Conservation (phyloP, 352 stramenopile genomes). For the Hyaloperonospora arabidopsidis region DNA sequence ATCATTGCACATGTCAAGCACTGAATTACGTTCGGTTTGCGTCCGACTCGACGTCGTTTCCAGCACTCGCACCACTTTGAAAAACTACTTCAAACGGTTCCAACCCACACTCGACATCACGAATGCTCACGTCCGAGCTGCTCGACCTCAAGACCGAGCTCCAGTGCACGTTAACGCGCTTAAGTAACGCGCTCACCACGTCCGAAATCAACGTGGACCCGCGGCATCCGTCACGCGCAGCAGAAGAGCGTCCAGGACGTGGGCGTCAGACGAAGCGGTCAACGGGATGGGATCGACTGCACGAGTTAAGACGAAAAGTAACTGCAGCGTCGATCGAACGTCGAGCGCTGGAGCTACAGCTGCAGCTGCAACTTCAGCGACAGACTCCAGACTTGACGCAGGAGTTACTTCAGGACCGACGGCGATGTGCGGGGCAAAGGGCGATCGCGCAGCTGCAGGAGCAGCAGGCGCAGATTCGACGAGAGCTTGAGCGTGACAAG, state of each 20-base stretch:
- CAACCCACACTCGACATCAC: conserved; percentile 14
- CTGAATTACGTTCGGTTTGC: no score
- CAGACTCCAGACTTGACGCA: conserved; percentile 9
- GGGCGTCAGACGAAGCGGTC: no score
- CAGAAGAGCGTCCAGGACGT: no score
- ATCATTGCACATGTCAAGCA: no score
- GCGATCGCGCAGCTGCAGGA: conserved; percentile 40
- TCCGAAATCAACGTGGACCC: neutral
- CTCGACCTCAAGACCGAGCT: conserved; percentile 57
- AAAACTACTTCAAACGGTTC: conserved; percentile 10
- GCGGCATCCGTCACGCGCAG: no score
- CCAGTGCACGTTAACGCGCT: conserved; percentile 36
- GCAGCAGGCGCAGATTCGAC: conserved; percentile 36
- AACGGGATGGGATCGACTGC: conserved; percentile 23
- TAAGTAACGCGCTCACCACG: conserved; percentile 15
- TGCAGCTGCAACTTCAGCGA: conserved; percentile 26
- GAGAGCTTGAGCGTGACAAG: conserved; percentile 37
- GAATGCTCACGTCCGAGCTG: conserved; percentile 35
- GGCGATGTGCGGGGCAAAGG: conserved; percentile 18
- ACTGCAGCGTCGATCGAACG: conserved; percentile 25
- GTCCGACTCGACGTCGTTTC: neutral
- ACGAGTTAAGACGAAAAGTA: conserved; percentile 35
- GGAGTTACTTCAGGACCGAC: conserved; percentile 1
- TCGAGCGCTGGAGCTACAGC: conserved; percentile 25
- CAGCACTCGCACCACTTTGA: neutral